Conservation (phyloP, 2,329 filamentous ascomycete species). For the Onygena corvina region DNA sequence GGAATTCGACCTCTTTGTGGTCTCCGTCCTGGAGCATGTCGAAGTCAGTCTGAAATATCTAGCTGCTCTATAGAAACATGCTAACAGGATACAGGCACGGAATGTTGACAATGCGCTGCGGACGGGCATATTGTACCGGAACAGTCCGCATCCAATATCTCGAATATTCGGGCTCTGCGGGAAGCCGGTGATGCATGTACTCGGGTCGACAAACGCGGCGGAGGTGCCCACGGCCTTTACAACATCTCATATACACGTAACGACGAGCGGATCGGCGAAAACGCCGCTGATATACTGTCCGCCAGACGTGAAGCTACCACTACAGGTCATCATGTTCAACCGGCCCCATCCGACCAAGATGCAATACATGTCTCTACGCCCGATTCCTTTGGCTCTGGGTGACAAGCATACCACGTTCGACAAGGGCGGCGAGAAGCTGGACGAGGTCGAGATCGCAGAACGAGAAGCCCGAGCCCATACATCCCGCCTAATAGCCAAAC, state of each 20-base stretch:
- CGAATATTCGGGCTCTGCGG: conserved; percentile 79
- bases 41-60: conserved; percentile 59
- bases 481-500: conserved; percentile 63
- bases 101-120: conserved; percentile 82
- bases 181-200: conserved; percentile 66
- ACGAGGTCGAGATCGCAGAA: conserved; percentile 59
- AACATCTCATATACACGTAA: conserved; percentile 56
- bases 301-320: conserved; percentile 51
- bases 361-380: conserved; percentile 89
- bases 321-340: conserved; percentile 84
- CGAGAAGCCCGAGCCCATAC: conserved; percentile 55
- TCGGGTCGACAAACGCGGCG: conserved; percentile 65
- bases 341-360: conserved; percentile 73
- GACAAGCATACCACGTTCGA: conserved; percentile 47
- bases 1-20: conserved; percentile 75
- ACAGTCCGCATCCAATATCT: conserved; percentile 64
- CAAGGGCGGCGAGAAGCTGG: conserved; percentile 28
- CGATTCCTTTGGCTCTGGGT: conserved; percentile 74
- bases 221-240: conserved; percentile 44
- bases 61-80: too few relatives aligned
- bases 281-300: conserved; percentile 64
- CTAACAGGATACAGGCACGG: conserved; percentile 43
- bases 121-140: conserved; percentile 69
- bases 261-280: conserved; percentile 38
- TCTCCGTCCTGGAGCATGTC: conserved; percentile 79